These are phyloP conservation scores for Apostasia ramifera DNA, from an alignment of 106 monocot genomes.

Conservation along the genomic window DNA sequence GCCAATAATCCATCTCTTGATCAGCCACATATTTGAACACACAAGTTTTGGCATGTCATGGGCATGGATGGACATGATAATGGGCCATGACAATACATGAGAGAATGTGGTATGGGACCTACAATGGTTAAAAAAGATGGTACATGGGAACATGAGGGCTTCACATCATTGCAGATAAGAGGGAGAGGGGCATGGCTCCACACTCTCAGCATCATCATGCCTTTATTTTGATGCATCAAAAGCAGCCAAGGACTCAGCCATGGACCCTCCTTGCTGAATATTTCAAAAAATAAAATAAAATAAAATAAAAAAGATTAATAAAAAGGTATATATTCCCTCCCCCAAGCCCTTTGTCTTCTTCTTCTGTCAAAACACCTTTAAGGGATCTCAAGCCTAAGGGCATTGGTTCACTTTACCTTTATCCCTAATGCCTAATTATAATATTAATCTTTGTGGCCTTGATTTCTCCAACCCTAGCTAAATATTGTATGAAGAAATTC, in stretches of 20 bases:
- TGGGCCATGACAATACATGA: background rate
- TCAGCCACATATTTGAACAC: background rate
- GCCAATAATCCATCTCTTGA: background rate
- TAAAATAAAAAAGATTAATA: background rate
- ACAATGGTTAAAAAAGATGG: background rate
- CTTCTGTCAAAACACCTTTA: background rate
- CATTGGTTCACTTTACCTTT: background rate
- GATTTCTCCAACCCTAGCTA: background rate
- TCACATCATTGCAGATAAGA: background rate
- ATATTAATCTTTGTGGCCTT: background rate
- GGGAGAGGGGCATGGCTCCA: slow-evolving; percentile 1
- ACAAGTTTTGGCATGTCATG: background rate
- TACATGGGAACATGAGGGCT: slow-evolving; percentile 2
- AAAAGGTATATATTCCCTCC: background rate
- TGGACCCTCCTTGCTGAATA: background rate
- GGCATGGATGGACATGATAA: background rate
- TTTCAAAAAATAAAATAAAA: too few relatives aligned
- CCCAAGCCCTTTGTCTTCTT: background rate
- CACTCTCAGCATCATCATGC: background rate
- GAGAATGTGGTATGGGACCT: slow-evolving; percentile 1
- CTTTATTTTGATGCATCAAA: slow-evolving; percentile 3
- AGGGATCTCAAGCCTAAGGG: background rate
- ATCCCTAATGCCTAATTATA: too few relatives aligned
- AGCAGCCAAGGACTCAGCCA: background rate
- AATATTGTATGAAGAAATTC: background rate